Conservation (phyloP, 768 basidiomycete genomes). For the Leucosporidium creatinivorum region DNA sequence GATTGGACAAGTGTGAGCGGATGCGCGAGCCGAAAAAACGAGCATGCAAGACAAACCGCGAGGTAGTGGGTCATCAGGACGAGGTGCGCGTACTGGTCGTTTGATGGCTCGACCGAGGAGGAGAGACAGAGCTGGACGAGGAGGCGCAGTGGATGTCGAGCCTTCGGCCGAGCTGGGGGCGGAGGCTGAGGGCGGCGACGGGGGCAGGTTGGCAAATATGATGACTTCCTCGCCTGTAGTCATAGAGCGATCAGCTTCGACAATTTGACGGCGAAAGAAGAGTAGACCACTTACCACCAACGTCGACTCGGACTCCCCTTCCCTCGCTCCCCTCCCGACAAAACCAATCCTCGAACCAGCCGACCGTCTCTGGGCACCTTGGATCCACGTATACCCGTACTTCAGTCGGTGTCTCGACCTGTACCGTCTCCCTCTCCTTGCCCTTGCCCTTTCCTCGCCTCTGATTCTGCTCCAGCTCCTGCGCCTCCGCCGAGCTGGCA, state of each 20-base stretch:
- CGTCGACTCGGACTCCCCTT: constrained; percentile 15
- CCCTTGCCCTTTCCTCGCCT: background rate
- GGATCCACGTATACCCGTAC: constrained; percentile 26
- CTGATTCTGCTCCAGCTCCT: too few relatives aligned
- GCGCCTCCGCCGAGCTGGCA: too few relatives aligned
- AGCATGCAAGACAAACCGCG: constrained; percentile 9
- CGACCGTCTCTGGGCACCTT: constrained; percentile 25
- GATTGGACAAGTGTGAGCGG: background rate
- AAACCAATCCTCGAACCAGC: constrained; percentile 28
- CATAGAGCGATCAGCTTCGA: background rate
- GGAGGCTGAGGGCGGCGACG: constrained; percentile 1
- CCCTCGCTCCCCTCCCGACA: constrained; percentile 14
- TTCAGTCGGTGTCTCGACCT: constrained; percentile 31
- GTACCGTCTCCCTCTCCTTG: constrained; percentile 2
- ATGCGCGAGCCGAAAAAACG: background rate
- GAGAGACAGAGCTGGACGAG: constrained; percentile 4
- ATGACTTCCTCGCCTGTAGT: constrained; percentile 20
- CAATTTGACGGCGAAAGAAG: background rate
- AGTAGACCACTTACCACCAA: constrained; percentile 4
- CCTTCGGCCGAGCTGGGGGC: background rate
- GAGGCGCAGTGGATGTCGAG: background rate
- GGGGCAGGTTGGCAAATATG: constrained; percentile 14
- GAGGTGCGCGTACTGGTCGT: constrained; percentile 4
- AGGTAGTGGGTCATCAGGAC: constrained; percentile 27
- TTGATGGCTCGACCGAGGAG: constrained; percentile 20